These are phyloP conservation scores for Eimeria brunetti DNA, from an alignment of 169 alveolate species.

Conservation along the genomic window DNA sequence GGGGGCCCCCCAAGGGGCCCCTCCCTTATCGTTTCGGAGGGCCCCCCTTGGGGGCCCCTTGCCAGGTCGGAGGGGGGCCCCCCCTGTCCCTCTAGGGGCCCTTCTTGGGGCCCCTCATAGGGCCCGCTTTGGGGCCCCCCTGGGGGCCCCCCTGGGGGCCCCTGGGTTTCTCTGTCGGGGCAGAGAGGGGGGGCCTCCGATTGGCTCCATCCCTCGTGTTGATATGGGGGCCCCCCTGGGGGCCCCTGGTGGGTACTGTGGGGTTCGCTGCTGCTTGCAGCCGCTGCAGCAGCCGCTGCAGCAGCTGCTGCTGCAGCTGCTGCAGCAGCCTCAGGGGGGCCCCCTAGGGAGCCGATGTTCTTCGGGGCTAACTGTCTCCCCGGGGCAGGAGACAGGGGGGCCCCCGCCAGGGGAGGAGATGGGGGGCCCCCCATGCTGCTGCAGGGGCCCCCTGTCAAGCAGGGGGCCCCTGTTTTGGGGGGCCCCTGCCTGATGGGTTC, in stretches of 20 bases:
- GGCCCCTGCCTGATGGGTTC: neutral
- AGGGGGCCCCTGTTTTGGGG: neutral
- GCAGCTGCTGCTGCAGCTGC: neutral
- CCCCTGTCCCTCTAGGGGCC: no score
- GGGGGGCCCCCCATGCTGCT: constrained; percentile 47
- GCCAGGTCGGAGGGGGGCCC: no score
- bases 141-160: neutral
- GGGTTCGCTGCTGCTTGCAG: neutral
- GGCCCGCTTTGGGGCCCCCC: neutral
- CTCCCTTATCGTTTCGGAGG: no score
- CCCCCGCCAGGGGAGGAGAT: neutral
- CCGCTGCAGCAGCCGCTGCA: neutral
- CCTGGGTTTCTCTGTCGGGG: neutral
- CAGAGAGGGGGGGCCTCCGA: no score
- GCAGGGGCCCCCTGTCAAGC: neutral
- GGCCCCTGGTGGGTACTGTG: neutral
- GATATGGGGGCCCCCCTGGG: neutral
- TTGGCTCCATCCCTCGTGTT: neutral
- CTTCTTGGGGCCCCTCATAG: neutral
- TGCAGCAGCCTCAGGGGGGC: neutral
- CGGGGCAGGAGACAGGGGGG: neutral
- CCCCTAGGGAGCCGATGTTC: neutral
- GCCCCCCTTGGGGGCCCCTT: no score
- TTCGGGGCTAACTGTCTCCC: neutral
- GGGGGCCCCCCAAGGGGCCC: no score